These are phyloP conservation scores for Microstroma glucosiphilum DNA, from an alignment of 1,284 basidiomycete species.

Conservation along the genomic window DNA sequence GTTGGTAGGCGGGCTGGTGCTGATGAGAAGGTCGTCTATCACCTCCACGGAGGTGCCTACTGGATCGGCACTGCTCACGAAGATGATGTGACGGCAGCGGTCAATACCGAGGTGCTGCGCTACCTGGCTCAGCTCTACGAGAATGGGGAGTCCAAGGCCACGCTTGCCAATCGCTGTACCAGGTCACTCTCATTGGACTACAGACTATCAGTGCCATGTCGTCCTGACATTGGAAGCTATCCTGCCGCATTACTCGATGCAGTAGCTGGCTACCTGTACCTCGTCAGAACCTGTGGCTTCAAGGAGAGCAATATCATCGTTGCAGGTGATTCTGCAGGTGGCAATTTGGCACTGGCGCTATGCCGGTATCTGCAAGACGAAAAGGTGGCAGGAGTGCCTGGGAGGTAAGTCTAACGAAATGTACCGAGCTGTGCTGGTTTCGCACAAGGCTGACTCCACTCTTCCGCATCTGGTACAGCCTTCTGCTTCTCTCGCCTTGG, in stretches of 20 bases:
- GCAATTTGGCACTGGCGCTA: constrained; percentile 61
- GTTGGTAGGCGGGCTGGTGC: constrained; percentile 24
- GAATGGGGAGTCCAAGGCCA: background rate
- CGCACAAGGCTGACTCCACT: background rate
- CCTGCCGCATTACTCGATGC: constrained; percentile 43
- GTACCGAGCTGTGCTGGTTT: background rate
- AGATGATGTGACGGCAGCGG: constrained; percentile 33
- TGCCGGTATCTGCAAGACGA: constrained; percentile 50
- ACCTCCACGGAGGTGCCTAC: constrained; percentile 45
- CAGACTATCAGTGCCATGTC: constrained; percentile 33
- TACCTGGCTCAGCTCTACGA: constrained; percentile 16
- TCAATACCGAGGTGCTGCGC: constrained; percentile 30
- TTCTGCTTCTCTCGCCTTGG: constrained; percentile 46
- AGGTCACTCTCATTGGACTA: constrained; percentile 45
- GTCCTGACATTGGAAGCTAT: constrained; percentile 31
- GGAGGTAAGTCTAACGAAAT: constrained; percentile 6
- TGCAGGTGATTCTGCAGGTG: constrained; percentile 66
- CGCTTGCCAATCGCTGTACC: constrained; percentile 7
- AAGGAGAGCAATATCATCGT: constrained; percentile 58
- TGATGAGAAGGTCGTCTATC: constrained; percentile 38
- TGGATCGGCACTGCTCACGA: constrained; percentile 45
- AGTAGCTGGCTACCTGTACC: constrained; percentile 41
- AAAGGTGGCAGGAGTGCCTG: constrained; percentile 25
- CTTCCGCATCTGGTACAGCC: constrained; percentile 7
- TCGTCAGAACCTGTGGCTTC: constrained; percentile 34